Evolutionary conservation across 352 stramenopile species (phyloP), one percentile per base, ranked within the genome.

Genomic region (Thalassiosira oceanica): DNA sequence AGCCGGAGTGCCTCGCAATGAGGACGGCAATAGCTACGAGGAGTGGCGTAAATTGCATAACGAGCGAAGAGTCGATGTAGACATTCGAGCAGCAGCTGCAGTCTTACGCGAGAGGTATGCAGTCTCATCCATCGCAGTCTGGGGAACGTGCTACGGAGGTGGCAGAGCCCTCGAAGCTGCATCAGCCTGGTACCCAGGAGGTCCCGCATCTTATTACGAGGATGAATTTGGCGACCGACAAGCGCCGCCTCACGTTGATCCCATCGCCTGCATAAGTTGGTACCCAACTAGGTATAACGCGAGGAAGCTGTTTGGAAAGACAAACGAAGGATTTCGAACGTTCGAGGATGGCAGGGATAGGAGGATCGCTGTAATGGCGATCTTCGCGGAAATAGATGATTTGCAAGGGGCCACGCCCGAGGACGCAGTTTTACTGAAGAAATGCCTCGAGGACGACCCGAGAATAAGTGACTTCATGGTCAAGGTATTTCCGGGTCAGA

Each of bases 271-370:
- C 10, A 73, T 91, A 20, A 74, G 70, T 51, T 91, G 84, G 84
- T 91, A 91, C 51, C 84, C 84, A 0, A 91, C 80, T 36, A 48
- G 76, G 23, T 91, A 91, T 51, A 54, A 89, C 71, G 72, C 68
- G 3, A 61, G 52, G 1, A 57, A 54, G 28, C 53, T 91, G 8
- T 91, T 91, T 64, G 84, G 80, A 18, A 21, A 49, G 42, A 20
- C 76, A 8, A 55, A 64, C 43, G 45, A 68, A 26, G 62, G 61
- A 26, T 66, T 69, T 18, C 24, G 55, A 36, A 70, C 49, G 7
- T 68, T 78, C 46, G 61, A 81, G 2, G 61, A 60, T 63, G 61
- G 64, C 18, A 50, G 77, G 20, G 45, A 79, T 55, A 24, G 65
- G 11, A 70, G 52, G 24, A 68, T 88, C 15, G 80, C 78, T 21